Percentiles rank a stretch among this genome's conserved stretches.
phyloP scores from a whole-genome alignment of 352 stramenopile species.

The Phytophthora foliorum region DNA sequence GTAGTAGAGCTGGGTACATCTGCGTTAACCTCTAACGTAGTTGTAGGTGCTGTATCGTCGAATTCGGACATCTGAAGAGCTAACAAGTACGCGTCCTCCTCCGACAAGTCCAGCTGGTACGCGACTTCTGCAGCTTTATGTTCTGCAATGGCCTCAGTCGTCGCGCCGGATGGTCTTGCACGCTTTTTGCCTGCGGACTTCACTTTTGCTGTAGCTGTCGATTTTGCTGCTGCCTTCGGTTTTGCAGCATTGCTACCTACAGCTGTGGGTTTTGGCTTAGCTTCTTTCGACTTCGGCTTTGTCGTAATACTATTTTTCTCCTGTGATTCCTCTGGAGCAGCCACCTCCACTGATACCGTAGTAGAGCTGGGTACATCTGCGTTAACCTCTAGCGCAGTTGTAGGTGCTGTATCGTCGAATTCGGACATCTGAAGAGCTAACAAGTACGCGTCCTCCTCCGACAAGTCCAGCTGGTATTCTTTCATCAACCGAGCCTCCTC shows the following conservation, averaged over 20 bases:
- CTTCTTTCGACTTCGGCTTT: conserved; percentile 13
- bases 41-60: conserved; percentile 20
- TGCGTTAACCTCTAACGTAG: neutral
- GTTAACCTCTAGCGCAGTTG: neutral
- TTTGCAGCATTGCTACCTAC: conserved; percentile 10
- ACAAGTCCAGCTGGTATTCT: conserved; percentile 76
- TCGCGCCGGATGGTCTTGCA: neutral
- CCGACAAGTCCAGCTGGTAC: conserved; percentile 76
- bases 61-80: conserved; percentile 71
- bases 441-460: conserved; percentile 74
- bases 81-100: conserved; percentile 75
- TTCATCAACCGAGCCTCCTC: conserved; percentile 62
- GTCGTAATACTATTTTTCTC: conserved; percentile 5
- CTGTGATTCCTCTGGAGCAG: neutral
- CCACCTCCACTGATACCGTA: neutral
- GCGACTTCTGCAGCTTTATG: no score
- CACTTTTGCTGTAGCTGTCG: conserved; percentile 10
- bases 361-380: neutral
- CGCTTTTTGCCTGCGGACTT: conserved; percentile 26
- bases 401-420: conserved; percentile 22
- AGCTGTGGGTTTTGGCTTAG: conserved; percentile 1
- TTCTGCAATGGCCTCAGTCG: neutral
- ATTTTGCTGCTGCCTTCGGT: neutral
- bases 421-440: conserved; percentile 76
- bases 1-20: neutral